A percentile compares a stretch with the other conserved stretches of the same genome.
Conservation (phyloP, 2,329 filamentous ascomycete species). For the Fusarium armeniacum region DNA sequence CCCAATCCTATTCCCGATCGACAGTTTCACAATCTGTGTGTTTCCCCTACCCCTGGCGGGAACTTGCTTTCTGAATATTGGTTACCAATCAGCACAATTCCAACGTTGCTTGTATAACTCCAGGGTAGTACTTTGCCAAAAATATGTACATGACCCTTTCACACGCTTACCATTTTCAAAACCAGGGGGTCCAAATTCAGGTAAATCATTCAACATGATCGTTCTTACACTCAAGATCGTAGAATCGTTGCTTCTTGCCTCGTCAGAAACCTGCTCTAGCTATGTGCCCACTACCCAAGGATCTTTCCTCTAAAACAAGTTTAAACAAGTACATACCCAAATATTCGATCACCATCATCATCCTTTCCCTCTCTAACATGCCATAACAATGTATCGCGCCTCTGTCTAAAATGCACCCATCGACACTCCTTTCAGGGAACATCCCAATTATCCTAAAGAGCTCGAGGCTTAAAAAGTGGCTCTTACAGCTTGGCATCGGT, state of each 20-base stretch:
- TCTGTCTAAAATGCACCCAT: conserved; percentile 34
- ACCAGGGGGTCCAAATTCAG: not conserved
- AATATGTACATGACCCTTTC: not conserved
- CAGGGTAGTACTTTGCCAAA: not conserved
- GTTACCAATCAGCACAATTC: conserved; percentile 7
- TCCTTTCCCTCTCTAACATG: conserved; percentile 18
- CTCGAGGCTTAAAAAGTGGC: not conserved
- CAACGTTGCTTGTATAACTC: conserved; percentile 7
- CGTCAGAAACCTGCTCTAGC: not conserved
- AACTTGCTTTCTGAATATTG: conserved; percentile 19
- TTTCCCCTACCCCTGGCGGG: conserved; percentile 10
- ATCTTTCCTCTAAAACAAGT: conserved; percentile 12
- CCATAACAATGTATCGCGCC: conserved; percentile 24
- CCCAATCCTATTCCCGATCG: not conserved
- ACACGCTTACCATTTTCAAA: not conserved
- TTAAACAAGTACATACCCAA: conserved; percentile 10
- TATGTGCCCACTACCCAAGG: not conserved
- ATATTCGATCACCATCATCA: conserved; percentile 6
- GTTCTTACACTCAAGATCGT: not conserved
- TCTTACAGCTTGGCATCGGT: conserved; percentile 80
- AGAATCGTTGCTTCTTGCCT: not conserved
- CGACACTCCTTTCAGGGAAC: conserved; percentile 13
- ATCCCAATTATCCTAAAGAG: conserved; percentile 17
- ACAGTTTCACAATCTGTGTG: conserved; percentile 27
- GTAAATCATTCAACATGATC: not conserved